Percentiles rank a stretch among this genome's conserved stretches.
phyloP scores from a whole-genome alignment of 352 stramenopile species.

The Phytophthora pluvialis region DNA sequence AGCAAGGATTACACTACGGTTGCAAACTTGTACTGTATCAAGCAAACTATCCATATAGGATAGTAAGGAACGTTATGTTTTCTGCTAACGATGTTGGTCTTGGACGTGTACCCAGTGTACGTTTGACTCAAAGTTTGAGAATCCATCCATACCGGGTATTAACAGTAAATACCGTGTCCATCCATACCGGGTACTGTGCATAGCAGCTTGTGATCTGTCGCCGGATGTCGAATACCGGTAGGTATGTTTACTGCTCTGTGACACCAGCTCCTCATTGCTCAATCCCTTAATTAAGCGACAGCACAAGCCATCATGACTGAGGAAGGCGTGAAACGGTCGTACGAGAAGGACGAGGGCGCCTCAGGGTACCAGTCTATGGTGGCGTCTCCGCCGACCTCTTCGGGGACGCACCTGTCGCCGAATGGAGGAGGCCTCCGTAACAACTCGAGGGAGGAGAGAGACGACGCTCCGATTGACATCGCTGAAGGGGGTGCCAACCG shows the following conservation, averaged over 20 bases:
- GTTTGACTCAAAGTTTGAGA: conserved; percentile 17
- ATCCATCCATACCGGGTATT: conserved; percentile 12
- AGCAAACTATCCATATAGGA: too few species aligned
- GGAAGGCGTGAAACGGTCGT: conserved; percentile 5
- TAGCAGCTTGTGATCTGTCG: conserved; percentile 21
- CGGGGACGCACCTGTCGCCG: conserved; percentile 13
- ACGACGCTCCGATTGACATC: conserved; percentile 17
- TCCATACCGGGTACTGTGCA: neutral
- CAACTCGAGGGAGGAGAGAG: conserved; percentile 20
- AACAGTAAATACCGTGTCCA: too few species aligned
- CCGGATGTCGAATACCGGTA: conserved; percentile 7
- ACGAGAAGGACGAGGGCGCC: conserved; percentile 16
- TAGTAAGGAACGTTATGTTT: too few species aligned
- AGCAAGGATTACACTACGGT: too few species aligned
- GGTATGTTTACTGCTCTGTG: conserved; percentile 17
- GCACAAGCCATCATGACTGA: conserved; percentile 5
- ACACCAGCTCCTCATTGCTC: conserved; percentile 16
- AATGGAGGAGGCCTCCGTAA: conserved; percentile 3
- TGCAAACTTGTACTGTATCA: too few species aligned
- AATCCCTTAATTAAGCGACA: conserved; percentile 7
- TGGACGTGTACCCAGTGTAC: neutral
- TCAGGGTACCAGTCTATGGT: conserved; percentile 28
- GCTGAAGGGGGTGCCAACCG: conserved; percentile 11
- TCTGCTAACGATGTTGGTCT: too few species aligned
- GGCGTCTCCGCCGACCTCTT: conserved; percentile 6